Base-by-base conservation (phyloP, 306 rosid species). In the Hippophae gyantsensis region DNA sequence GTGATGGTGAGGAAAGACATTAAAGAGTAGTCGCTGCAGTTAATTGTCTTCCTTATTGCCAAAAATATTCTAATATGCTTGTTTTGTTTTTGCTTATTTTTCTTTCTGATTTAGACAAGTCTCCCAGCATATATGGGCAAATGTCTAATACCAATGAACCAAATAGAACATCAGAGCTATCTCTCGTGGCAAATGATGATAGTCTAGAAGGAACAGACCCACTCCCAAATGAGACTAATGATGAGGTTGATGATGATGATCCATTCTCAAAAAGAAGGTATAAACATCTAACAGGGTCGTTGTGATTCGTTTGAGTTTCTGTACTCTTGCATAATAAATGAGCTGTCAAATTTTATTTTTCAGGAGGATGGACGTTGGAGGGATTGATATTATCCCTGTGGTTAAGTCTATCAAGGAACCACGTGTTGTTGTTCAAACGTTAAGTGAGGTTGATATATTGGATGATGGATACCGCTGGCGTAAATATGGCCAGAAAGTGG, bases 401-500 rank as follows among this genome's bases (percentile, higher is more conserved):
- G 89, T 92, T 63, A 92, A 84, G 77, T 96, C 99, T 59, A 92
- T 92, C 67, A 78, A 95, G 62, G 99, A 92, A 72, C 96, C 99
- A 32, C 90, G 99, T 47, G 99, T 88, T 32, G 99, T 92, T 65
- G 99, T 92, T 48, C 99, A 92, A 74, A 92, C 99, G 43, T 69
- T 86, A 71, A 92, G 99, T 66, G 99, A 92, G 85, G 95, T 92
- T 58, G 99, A 92, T 71, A 92, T 92, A 71, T 79, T 92, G 78
- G 99, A 92, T 75, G 99, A 92, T 68, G 99, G 99, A 58, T 92
- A 92, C 72, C 99, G 99, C 77, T 92, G 99, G 99, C 93, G 99
- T 56, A 92, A 92, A 78, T 92, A 92, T 69, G 99, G 99, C 51
- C 99, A 92, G 78, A 92, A 92, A 73, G 96, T 92, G 68, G 99